phyloP scores from a whole-genome alignment of 768 basidiomycete genomes.

The Psilocybe tampanensis region DNA sequence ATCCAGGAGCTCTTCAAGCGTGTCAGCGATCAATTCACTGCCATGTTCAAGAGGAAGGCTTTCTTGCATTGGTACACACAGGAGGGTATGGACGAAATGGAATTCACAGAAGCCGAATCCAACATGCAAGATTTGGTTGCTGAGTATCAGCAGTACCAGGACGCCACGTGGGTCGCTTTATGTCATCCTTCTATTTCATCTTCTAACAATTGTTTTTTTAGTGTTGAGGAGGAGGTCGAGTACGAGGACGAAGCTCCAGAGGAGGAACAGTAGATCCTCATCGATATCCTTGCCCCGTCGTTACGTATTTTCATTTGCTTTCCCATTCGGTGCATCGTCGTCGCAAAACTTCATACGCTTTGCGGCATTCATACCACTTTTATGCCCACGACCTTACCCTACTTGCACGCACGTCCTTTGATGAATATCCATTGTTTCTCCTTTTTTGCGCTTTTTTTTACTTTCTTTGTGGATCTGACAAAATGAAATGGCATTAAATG shows the following conservation, averaged over 20 bases:
- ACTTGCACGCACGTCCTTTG: conserved; percentile 34
- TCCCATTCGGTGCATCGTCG: conserved; percentile 14
- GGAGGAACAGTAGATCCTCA: conserved; percentile 49
- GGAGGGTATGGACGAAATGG: conserved; percentile 99
- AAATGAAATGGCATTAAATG: conserved; percentile 28
- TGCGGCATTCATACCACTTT: conserved; percentile 16
- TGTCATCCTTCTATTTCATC: not conserved
- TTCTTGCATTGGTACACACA: conserved; percentile 99
- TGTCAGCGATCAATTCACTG: conserved; percentile 97
- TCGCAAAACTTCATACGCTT: conserved; percentile 1
- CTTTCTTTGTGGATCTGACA: conserved; percentile 30
- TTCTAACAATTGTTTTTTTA: conserved; percentile 29
- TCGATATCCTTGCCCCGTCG: conserved; percentile 1
- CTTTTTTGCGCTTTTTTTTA: conserved; percentile 24
- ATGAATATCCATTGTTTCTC: conserved; percentile 29
- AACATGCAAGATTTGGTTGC: conserved; percentile 99
- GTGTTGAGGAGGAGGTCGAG: conserved; percentile 85
- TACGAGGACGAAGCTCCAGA: conserved; percentile 82
- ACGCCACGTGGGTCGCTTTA: conserved; percentile 73
- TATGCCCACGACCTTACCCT: conserved; percentile 30
- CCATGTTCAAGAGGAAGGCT: conserved; percentile 99
- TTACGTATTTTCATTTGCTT: conserved; percentile 16
- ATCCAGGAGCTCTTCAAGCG: conserved; percentile 99
- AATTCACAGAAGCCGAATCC: conserved; percentile 98
- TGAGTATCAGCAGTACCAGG: conserved; percentile 97